A percentile compares a stretch with the other conserved stretches of the same genome.
Evolutionary conservation across 148 eudicot species (phyloP).

Genomic region (Bassia scoparia): DNA sequence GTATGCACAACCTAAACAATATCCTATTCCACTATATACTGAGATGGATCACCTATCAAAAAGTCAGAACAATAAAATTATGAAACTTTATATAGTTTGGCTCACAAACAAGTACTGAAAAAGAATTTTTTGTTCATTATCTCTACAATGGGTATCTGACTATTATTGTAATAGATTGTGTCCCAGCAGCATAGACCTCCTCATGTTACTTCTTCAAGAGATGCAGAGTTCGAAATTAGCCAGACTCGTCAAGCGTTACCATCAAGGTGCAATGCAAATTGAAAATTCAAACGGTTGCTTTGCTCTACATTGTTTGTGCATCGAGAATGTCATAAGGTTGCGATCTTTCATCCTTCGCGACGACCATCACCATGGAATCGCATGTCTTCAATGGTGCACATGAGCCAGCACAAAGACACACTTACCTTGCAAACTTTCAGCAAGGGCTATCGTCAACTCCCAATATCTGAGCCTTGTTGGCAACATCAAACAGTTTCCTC

Average conservation of each 20-base stretch:
- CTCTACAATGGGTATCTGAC: conserved; percentile 4
- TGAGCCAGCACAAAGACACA: conserved; percentile 66
- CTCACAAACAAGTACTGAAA: background rate
- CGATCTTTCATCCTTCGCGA: conserved; percentile 33
- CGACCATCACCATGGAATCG: conserved; percentile 36
- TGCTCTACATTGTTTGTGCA: conserved; percentile 2
- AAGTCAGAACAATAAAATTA: background rate
- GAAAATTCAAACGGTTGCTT: conserved; percentile 6
- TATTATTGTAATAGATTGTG: conserved; percentile 10
- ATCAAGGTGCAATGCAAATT: conserved; percentile 6
- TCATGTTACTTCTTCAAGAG: conserved; percentile 66
- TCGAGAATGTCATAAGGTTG: background rate
- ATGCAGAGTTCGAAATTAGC: conserved; percentile 22
- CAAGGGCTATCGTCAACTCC: conserved; percentile 35
- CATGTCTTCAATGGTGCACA: conserved; percentile 40
- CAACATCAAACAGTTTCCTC: too few relatives aligned
- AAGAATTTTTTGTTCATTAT: background rate
- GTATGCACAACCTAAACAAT: too few relatives aligned
- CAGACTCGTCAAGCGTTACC: background rate
- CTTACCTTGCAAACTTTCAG: conserved; percentile 58
- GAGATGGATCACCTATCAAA: background rate
- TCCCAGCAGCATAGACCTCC: conserved; percentile 66
- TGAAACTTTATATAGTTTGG: background rate
- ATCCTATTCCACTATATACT: too few relatives aligned
- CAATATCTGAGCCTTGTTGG: conserved; percentile 35